Base-by-base conservation (phyloP, 2,329 filamentous ascomycete genomes). In the Epichloe glyceriae region DNA sequence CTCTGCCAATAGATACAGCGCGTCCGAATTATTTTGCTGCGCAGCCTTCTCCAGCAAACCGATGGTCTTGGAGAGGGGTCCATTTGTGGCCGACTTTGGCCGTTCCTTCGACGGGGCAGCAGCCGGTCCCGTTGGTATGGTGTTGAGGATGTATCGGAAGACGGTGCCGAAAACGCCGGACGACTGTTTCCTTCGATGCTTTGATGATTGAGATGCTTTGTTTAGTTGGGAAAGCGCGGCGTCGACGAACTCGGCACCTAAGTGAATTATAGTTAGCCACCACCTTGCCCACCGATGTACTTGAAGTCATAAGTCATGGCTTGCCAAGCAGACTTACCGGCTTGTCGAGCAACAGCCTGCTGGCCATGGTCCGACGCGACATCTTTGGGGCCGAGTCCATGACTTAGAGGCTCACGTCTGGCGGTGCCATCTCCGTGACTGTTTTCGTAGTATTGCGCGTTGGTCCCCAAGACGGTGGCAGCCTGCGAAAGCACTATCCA, bases 1-100 rank as follows among this genome's bases (percentile, higher is more conserved):
- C 64, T 98, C 88, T 17, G 88, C 93, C 22, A 98, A 76, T 15
- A 95, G 73, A 62, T 85, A 95, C 44, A 97, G 79, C 5, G 93
- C 93, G 65, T 98, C 90, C 2, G 87, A 78, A 62, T 88, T 81
- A 56, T 79, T 78, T 54, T 73, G 68, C 15, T 67, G 65, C 14
- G 75, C 73, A 1, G 78, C 74, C 51, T 74, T 67, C 54, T 79
- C 69, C 19, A 82, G 71, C 20, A 78, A 66, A 50, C 67, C 67
- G 22, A 79, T 73, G 5, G 76, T 76, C 33, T 74, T 72, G 22
- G 71, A 60, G 5, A 80, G 67, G 34, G 72, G 69, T 0, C 73
- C 70, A 45, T 63, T 70, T 19, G 71, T 53, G 4, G 56, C 3
- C n/a, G 43, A 12, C n/a, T 45, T 52, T 43, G 47, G 34, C 37